These are phyloP conservation scores for Coemansia sp. DNA, from an alignment of 192 early-diverging fungal species.

Conservation along the genomic window DNA sequence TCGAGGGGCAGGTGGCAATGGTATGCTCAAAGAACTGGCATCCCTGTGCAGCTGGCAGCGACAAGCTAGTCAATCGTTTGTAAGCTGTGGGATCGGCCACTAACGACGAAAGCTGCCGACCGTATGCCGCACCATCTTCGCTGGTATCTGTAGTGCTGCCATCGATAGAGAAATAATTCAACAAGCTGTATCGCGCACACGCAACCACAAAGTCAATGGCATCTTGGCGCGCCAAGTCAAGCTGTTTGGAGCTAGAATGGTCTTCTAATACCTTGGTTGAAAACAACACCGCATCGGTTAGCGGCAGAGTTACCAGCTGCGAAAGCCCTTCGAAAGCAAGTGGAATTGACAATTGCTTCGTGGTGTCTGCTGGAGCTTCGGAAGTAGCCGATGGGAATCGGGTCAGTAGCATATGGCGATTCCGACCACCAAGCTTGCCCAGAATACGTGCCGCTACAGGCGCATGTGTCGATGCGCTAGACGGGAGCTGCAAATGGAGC, in stretches of 20 bases:
- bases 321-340: constrained; percentile 42
- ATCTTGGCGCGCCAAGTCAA: constrained; percentile 29
- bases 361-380: background rate
- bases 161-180: background rate
- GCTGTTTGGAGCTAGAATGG: constrained; percentile 14
- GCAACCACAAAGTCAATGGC: constrained; percentile 40
- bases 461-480: constrained; percentile 80
- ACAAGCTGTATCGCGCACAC: constrained; percentile 33
- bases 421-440: constrained; percentile 97
- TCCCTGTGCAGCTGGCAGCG: constrained; percentile 38
- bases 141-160: no score
- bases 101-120: constrained; percentile 18
- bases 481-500: constrained; percentile 84
- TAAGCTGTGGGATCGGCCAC: constrained; percentile 21
- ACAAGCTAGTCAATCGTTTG: constrained; percentile 40
- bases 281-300: constrained; percentile 32
- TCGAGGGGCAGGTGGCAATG: constrained; percentile 16
- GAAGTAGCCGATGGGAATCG: constrained; percentile 21
- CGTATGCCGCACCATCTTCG: background rate
- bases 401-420: constrained; percentile 75
- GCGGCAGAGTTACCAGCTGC: constrained; percentile 33
- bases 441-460: constrained; percentile 87
- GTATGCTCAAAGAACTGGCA: constrained; percentile 39
- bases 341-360: constrained; percentile 14
- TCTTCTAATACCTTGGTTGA: constrained; percentile 31